A percentile compares a stretch with the other conserved stretches of the same genome.
These are phyloP conservation scores for Stagonosporopsis cucurbitacearum DNA, from an alignment of 2,329 filamentous ascomycete genomes.

Conservation along the genomic window DNA sequence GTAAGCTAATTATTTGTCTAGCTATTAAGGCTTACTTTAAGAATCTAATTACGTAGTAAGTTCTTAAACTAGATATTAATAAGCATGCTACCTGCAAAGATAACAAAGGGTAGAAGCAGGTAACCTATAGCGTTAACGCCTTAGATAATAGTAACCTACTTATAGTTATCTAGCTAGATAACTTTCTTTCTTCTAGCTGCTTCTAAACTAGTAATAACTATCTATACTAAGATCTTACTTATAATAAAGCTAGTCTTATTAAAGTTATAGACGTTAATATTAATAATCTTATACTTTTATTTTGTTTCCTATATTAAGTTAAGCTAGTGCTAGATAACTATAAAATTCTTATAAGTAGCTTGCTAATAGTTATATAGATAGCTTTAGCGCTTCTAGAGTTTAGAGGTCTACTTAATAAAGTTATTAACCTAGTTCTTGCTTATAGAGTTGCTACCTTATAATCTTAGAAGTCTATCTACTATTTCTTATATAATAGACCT, in stretches of 20 bases:
- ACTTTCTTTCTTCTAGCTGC: background rate
- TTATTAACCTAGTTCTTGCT: slow-evolving; percentile 18
- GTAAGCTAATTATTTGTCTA: slow-evolving; percentile 4
- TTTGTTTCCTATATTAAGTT: background rate
- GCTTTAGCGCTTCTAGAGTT: slow-evolving; percentile 8
- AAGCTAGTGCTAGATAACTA: background rate
- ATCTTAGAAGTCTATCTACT: slow-evolving; percentile 19
- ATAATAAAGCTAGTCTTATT: slow-evolving; percentile 6
- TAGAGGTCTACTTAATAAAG: slow-evolving; percentile 15
- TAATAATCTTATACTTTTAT: slow-evolving; percentile 15
- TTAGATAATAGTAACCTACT: slow-evolving; percentile 4
- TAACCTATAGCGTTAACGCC: background rate
- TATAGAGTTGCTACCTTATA: slow-evolving; percentile 2
- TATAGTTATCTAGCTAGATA: background rate
- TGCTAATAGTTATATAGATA: slow-evolving; percentile 14
- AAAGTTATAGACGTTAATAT: slow-evolving; percentile 25
- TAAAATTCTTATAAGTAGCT: slow-evolving; percentile 15
- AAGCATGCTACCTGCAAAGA: background rate
- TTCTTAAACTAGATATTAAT: slow-evolving; percentile 8
- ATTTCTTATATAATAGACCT: slow-evolving; percentile 20
- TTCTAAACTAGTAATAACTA: background rate
- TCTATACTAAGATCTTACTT: background rate
- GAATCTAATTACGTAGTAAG: slow-evolving; percentile 6
- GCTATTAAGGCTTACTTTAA: slow-evolving; percentile 6
- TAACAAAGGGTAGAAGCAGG: slow-evolving; percentile 1